These are phyloP conservation scores for Sarocladium strictum DNA, from an alignment of 2,329 filamentous ascomycete species.

Conservation along the genomic window DNA sequence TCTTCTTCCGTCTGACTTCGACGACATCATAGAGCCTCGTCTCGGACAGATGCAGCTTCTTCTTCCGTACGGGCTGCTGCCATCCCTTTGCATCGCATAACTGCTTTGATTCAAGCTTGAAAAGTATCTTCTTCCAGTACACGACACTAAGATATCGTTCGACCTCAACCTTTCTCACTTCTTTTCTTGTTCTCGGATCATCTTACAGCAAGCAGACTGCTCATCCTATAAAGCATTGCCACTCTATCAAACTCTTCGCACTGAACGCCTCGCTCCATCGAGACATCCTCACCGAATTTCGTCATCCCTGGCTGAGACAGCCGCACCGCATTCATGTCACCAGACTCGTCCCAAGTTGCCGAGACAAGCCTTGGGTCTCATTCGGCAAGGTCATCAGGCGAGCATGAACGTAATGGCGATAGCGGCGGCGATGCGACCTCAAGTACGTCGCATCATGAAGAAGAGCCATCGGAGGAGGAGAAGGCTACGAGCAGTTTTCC, in stretches of 20 bases:
- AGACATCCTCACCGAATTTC: background rate
- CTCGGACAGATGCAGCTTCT: background rate
- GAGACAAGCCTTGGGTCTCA: conserved; percentile 15
- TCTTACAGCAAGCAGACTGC: background rate
- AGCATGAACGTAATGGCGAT: background rate
- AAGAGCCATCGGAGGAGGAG: background rate
- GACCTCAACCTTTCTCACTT: conserved; percentile 5
- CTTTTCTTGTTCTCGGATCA: background rate
- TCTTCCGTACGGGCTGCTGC: background rate
- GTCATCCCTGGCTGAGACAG: background rate
- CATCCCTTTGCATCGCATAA: background rate
- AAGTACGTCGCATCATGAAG: background rate
- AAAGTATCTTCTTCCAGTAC: background rate
- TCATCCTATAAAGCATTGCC: background rate
- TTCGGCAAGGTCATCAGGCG: background rate
- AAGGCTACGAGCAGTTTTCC: conserved; percentile 1
- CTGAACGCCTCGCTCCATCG: background rate
- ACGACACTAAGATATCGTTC: conserved; percentile 10
- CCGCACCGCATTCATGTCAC: conserved; percentile 16
- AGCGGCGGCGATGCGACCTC: background rate
- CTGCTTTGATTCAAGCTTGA: background rate
- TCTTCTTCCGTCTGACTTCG: background rate
- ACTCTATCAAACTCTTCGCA: too few relatives aligned
- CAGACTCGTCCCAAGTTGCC: conserved; percentile 15
- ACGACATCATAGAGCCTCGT: conserved; percentile 3